Conservation (phyloP, 73 alveolate genomes). For the Tetrahymena elliotti region DNA sequence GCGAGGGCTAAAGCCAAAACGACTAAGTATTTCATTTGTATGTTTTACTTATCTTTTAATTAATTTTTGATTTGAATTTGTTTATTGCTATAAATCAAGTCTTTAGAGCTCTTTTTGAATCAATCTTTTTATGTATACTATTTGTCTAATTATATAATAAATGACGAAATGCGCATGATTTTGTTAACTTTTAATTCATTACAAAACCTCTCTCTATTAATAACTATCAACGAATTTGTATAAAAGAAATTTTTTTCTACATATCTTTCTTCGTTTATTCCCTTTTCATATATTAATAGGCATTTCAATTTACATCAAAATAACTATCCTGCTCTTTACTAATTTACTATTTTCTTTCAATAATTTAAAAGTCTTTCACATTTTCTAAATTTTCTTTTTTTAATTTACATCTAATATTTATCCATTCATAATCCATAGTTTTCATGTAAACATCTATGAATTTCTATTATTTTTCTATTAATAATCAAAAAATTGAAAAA, state of each 20-base stretch:
- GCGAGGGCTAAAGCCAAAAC: neutral
- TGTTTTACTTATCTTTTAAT: neutral
- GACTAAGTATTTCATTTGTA: neutral
- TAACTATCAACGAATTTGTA: neutral
- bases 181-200: neutral
- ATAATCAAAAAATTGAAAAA: too few species aligned
- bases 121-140: neutral
- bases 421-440: neutral
- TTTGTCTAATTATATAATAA: neutral
- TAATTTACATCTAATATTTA: neutral
- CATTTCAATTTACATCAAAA: neutral
- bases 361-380: neutral
- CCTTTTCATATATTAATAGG: neutral
- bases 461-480: neutral
- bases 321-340: neutral
- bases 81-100: neutral
- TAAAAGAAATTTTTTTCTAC: neutral
- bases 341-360: neutral
- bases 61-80: neutral
- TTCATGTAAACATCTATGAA: neutral
- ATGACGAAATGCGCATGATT: neutral
- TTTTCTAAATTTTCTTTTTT: neutral
- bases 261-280: neutral
- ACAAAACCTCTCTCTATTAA: neutral
- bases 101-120: neutral